These are phyloP conservation scores for Bacidia rubella DNA, from an alignment of 495 filamentous ascomycete species.

Conservation along the genomic window DNA sequence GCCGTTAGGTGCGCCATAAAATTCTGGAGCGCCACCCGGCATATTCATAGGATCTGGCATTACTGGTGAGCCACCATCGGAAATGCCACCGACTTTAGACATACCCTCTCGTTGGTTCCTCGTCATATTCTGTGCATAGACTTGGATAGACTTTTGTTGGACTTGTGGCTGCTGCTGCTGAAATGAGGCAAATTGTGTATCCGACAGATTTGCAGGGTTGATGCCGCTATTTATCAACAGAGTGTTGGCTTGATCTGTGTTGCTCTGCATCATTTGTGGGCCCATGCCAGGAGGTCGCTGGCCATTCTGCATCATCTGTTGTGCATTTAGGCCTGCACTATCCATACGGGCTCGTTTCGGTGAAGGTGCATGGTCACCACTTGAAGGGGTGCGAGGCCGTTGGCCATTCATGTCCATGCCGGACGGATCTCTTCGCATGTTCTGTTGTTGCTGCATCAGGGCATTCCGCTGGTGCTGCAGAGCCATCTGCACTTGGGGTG, in stretches of 20 bases:
- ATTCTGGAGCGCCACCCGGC: conserved; percentile 41
- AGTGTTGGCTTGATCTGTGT: conserved; percentile 39
- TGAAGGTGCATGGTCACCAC: conserved; percentile 78
- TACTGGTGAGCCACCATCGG: conserved; percentile 66
- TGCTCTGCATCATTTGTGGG: conserved; percentile 49
- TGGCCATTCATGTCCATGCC: conserved; percentile 78
- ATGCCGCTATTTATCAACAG: conserved; percentile 67
- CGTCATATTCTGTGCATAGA: conserved; percentile 73
- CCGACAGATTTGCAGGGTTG: conserved; percentile 56
- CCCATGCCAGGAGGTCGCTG: conserved; percentile 60
- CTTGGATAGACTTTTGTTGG: conserved; percentile 70
- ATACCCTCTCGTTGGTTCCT: conserved; percentile 70
- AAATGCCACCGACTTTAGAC: conserved; percentile 46
- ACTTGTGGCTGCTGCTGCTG: conserved; percentile 43
- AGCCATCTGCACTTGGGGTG: conserved; percentile 41
- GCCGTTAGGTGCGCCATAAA: conserved; percentile 53
- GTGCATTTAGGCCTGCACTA: conserved; percentile 54
- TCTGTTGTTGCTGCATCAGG: conserved; percentile 41
- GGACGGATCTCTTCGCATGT: conserved; percentile 72
- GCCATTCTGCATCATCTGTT: conserved; percentile 68
- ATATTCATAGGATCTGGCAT: conserved; percentile 55
- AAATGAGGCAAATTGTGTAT: conserved; percentile 65
- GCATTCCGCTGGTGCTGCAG: conserved; percentile 59
- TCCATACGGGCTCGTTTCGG: conserved; percentile 90
- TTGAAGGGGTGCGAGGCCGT: conserved; percentile 67